phyloP scores from a whole-genome alignment of 805 yeast species.

The Saturnispora dispora region DNA sequence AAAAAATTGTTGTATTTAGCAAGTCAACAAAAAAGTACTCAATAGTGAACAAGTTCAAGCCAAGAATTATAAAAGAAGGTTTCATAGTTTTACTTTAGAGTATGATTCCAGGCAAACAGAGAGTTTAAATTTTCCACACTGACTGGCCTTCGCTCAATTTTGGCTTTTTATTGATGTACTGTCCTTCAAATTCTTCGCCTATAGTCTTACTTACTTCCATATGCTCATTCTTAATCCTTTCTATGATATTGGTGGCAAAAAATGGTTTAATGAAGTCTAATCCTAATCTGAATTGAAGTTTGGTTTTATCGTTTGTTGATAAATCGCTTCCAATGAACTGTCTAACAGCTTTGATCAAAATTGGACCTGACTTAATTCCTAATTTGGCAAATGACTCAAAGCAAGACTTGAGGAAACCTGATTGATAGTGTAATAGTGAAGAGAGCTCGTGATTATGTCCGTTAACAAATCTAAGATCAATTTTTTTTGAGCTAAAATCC shows the following conservation, averaged over 20 bases:
- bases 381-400: constrained; percentile 1
- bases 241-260: constrained; percentile 5
- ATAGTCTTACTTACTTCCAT: not conserved
- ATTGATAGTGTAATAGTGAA: not conserved
- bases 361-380: constrained; percentile 2
- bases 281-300: not conserved
- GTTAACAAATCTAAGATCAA: not conserved
- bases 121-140: not conserved
- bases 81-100: not conserved
- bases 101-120: not conserved
- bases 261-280: not conserved
- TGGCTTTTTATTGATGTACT: not conserved
- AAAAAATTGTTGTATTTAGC: not conserved
- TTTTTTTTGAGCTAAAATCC: not conserved
- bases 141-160: not conserved
- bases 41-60: not conserved
- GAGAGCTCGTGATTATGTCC: not conserved
- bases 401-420: constrained; percentile 1
- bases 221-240: not conserved
- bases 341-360: not conserved
- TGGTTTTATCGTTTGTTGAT: not conserved
- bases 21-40: not conserved
- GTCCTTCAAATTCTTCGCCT: constrained; percentile 2
- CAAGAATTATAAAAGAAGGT: not conserved
- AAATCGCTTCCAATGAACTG: constrained; percentile 1